These are phyloP conservation scores for Suhomyces prunicola DNA, from an alignment of 805 yeast genomes.

Conservation along the genomic window DNA sequence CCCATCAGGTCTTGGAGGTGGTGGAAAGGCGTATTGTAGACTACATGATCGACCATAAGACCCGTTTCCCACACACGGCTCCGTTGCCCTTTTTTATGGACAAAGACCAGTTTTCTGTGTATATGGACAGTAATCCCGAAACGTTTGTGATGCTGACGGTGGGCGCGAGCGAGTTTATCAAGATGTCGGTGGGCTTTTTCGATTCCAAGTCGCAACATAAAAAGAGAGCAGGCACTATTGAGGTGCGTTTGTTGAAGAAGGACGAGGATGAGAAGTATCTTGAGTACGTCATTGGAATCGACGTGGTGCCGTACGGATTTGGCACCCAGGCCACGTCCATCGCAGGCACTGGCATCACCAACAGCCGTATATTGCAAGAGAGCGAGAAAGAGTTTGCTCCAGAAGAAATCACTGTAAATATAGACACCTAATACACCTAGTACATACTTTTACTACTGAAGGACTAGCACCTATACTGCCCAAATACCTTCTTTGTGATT, in stretches of 20 bases:
- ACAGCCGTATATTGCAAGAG: neutral
- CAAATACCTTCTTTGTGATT: too few species aligned
- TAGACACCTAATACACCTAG: neutral
- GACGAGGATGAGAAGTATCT: slow-evolving; percentile 2
- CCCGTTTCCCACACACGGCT: neutral
- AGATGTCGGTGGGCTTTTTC: slow-evolving; percentile 32
- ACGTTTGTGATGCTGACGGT: slow-evolving; percentile 24
- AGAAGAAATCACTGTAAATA: slow-evolving; percentile 12
- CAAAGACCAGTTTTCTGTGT: slow-evolving; percentile 31
- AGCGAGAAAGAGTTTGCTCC: neutral
- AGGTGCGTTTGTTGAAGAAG: slow-evolving; percentile 26
- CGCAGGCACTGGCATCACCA: neutral
- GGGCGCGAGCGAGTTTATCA: slow-evolving; percentile 24
- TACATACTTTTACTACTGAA: too few species aligned
- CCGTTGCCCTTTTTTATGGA: slow-evolving; percentile 21
- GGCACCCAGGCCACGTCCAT: slow-evolving; percentile 3
- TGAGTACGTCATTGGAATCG: slow-evolving; percentile 18
- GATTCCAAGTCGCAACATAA: slow-evolving; percentile 17
- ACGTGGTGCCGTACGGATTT: slow-evolving; percentile 14
- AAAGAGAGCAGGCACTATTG: slow-evolving; percentile 30
- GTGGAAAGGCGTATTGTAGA: slow-evolving; percentile 27
- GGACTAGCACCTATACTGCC: too few species aligned
- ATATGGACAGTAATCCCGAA: slow-evolving; percentile 22
- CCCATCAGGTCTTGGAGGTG: slow-evolving; percentile 23
- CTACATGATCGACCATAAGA: slow-evolving; percentile 14